Percentiles rank a stretch among this genome's conserved stretches.
These are phyloP conservation scores for Trichocomaceae sp. DNA, from an alignment of 2,329 filamentous ascomycete genomes.

Conservation along the genomic window DNA sequence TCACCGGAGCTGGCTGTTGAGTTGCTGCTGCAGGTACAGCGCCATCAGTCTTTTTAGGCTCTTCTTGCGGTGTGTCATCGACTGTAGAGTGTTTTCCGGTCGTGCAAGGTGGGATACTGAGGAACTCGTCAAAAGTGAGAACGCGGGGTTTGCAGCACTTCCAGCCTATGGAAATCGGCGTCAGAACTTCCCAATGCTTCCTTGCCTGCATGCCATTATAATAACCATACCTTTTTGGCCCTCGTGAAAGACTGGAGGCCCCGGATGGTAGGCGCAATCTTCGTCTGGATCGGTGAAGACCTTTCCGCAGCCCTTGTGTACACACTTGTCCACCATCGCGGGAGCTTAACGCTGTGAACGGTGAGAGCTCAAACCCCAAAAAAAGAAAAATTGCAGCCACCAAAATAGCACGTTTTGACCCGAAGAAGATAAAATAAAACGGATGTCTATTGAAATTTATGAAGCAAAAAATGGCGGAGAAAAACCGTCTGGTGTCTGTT, in stretches of 20 bases:
- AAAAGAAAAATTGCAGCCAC: background rate
- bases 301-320: slow-evolving; percentile 95
- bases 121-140: slow-evolving; percentile 96
- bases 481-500: background rate
- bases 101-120: slow-evolving; percentile 85
- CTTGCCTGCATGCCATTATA: background rate
- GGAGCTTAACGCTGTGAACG: background rate
- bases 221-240: slow-evolving; percentile 78
- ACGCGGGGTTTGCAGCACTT: slow-evolving; percentile 98
- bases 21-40: slow-evolving; percentile 15
- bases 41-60: slow-evolving; percentile 33
- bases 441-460: background rate
- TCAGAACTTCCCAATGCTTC: background rate
- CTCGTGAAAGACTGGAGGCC: slow-evolving; percentile 92
- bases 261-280: slow-evolving; percentile 84
- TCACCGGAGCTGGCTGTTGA: slow-evolving; percentile 16
- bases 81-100: slow-evolving; percentile 87
- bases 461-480: background rate
- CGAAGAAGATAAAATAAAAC: background rate
- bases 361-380: background rate
- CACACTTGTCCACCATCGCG: slow-evolving; percentile 60
- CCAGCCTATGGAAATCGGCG: slow-evolving; percentile 61
- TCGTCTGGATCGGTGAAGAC: slow-evolving; percentile 73
- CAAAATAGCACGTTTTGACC: background rate
- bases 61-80: slow-evolving; percentile 57